These are phyloP conservation scores for Jatropha curcas DNA, from an alignment of 345 rosid species.

Conservation along the genomic window DNA sequence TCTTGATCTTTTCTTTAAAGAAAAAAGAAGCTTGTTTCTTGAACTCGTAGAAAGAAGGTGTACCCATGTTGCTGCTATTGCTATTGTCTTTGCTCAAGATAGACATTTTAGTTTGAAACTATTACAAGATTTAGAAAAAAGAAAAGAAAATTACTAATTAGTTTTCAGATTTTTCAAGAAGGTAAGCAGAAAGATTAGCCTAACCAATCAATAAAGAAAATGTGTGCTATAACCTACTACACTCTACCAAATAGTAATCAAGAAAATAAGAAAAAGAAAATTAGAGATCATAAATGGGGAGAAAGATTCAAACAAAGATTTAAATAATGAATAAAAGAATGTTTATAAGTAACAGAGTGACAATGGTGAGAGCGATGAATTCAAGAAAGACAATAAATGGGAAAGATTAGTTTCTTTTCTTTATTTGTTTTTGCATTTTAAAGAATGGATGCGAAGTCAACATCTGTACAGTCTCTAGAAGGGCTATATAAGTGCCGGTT, in stretches of 20 bases:
- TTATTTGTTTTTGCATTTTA: neutral
- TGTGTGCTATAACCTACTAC: neutral
- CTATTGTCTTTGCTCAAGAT: conserved; percentile 49
- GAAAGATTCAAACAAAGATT: neutral
- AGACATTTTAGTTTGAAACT: conserved; percentile 42
- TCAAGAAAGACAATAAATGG: neutral
- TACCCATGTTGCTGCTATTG: conserved; percentile 46
- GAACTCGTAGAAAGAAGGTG: conserved; percentile 63
- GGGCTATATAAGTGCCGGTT: neutral
- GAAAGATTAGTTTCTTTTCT: neutral
- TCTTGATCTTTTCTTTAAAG: conserved; percentile 87
- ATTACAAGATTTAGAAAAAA: neutral
- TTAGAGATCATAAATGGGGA: neutral
- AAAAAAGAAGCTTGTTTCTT: conserved; percentile 94
- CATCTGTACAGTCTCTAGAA: neutral
- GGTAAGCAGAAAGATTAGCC: neutral
- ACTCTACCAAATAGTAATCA: neutral
- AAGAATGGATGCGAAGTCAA: conserved; percentile 25
- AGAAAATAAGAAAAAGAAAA: neutral
- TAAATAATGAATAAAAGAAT: neutral
- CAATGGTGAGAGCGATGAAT: neutral
- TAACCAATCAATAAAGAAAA: neutral
- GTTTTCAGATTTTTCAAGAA: no score
- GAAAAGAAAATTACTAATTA: neutral
- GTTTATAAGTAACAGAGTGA: neutral